A percentile compares a stretch with the other conserved stretches of the same genome.
Evolutionary conservation across 176 grass and related monocot species (phyloP).

Genomic region (bread wheat (Triticum aestivum)): DNA sequence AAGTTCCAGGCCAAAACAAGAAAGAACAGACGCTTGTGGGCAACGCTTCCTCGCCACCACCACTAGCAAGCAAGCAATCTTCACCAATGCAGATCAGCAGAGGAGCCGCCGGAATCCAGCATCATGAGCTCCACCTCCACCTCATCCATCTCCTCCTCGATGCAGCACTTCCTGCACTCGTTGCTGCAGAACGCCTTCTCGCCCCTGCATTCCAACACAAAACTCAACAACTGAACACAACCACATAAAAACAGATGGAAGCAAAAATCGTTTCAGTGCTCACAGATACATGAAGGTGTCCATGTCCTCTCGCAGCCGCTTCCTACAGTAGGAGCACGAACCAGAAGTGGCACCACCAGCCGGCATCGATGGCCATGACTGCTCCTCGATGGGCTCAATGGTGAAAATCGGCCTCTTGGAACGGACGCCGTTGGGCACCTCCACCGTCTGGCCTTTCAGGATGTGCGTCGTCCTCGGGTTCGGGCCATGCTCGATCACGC

Average conservation of each 20-base stretch:
- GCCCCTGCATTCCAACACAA: slow-evolving; percentile 49
- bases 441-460: slow-evolving; percentile 56
- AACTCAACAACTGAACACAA: neutral
- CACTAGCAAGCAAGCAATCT: slow-evolving; percentile 19
- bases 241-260: neutral
- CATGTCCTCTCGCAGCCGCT: slow-evolving; percentile 48
- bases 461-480: slow-evolving; percentile 82
- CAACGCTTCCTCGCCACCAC: neutral
- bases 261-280: slow-evolving; percentile 10
- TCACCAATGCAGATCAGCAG: neutral
- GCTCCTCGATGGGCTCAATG: slow-evolving; percentile 41
- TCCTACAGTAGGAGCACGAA: slow-evolving; percentile 63
- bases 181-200: slow-evolving; percentile 86
- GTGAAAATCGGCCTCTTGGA: slow-evolving; percentile 35
- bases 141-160: slow-evolving; percentile 59
- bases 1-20: neutral
- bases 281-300: slow-evolving; percentile 84
- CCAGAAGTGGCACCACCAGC: slow-evolving; percentile 16
- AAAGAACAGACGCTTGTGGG: slow-evolving; percentile 5
- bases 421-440: slow-evolving; percentile 24
- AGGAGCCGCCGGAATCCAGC: slow-evolving; percentile 23
- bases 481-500: slow-evolving; percentile 70
- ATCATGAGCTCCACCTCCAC: slow-evolving; percentile 17
- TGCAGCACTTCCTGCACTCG: slow-evolving; percentile 69
- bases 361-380: neutral